A percentile compares a stretch with the other conserved stretches of the same genome.
Evolutionary conservation across 192 early-diverging fungal genomes (phyloP).

Genomic region (Mortierella hygrophila): DNA sequence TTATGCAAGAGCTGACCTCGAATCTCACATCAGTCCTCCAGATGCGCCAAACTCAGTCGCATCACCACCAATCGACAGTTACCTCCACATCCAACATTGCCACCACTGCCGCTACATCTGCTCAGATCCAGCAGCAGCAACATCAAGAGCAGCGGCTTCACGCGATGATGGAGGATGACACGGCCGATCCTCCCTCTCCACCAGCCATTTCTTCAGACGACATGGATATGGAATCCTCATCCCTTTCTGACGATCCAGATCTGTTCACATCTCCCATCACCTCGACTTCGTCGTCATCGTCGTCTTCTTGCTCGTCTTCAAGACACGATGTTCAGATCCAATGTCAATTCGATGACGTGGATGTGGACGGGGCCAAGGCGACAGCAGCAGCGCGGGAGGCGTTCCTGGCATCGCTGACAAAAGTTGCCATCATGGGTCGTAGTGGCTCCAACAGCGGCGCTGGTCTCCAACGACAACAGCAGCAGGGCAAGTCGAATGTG

Average conservation of each 20-base stretch:
- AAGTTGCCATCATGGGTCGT: background rate
- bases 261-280: background rate
- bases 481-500: background rate
- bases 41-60: background rate
- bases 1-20: conserved; percentile 18
- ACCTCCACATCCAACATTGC: background rate
- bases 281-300: background rate
- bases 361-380: background rate
- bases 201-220: conserved; percentile 20
- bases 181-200: conserved; percentile 17
- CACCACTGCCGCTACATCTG: background rate
- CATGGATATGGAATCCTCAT: conserved; percentile 26
- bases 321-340: conserved; percentile 24
- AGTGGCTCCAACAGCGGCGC: too few relatives aligned
- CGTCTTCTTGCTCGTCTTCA: background rate
- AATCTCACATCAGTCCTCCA: conserved; percentile 8
- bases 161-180: conserved; percentile 21
- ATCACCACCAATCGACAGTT: background rate
- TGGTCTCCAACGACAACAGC: background rate
- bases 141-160: background rate
- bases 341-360: conserved; percentile 4
- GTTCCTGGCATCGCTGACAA: background rate
- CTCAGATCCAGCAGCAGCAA: background rate
- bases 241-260: conserved; percentile 21
- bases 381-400: background rate